These are phyloP conservation scores for Blastobotrys terrestris DNA, from an alignment of 805 yeast genomes.

Conservation along the genomic window DNA sequence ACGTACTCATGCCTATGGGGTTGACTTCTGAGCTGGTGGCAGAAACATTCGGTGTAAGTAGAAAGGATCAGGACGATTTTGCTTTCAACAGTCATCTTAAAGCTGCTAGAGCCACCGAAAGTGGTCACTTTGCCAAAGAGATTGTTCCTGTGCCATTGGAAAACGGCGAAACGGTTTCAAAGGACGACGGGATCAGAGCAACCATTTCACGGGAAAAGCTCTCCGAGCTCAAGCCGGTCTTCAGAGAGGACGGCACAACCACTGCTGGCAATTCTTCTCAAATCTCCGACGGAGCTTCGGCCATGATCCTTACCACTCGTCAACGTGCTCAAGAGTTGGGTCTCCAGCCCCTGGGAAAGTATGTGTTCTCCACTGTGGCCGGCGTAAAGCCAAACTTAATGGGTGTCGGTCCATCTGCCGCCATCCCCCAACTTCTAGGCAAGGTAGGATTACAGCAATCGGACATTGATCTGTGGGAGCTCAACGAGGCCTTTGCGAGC, in stretches of 20 bases:
- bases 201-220: slow-evolving; percentile 28
- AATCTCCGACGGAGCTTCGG: slow-evolving; percentile 90
- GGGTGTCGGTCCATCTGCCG: slow-evolving; percentile 84
- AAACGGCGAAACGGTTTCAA: slow-evolving; percentile 20
- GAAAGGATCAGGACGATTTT: slow-evolving; percentile 68
- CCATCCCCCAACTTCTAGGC: slow-evolving; percentile 80
- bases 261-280: slow-evolving; percentile 91
- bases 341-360: slow-evolving; percentile 71
- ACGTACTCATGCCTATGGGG: slow-evolving; percentile 85
- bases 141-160: slow-evolving; percentile 57
- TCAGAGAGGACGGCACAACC: slow-evolving; percentile 72
- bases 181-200: slow-evolving; percentile 33
- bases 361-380: slow-evolving; percentile 86
- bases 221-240: slow-evolving; percentile 31
- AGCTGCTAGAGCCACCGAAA: slow-evolving; percentile 56
- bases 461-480: slow-evolving; percentile 73
- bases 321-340: slow-evolving; percentile 66
- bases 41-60: slow-evolving; percentile 45
- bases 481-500: slow-evolving; percentile 87
- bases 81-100: slow-evolving; percentile 70
- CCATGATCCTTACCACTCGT: slow-evolving; percentile 70
- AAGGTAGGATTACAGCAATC: slow-evolving; percentile 56
- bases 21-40: slow-evolving; percentile 81
- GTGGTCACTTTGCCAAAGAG: slow-evolving; percentile 66
- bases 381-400: slow-evolving; percentile 80